Percentiles rank a stretch among this genome's conserved stretches.
Evolutionary conservation across 2,329 filamentous ascomycete genomes (phyloP).

Genomic region (Aureobasidium sp.): DNA sequence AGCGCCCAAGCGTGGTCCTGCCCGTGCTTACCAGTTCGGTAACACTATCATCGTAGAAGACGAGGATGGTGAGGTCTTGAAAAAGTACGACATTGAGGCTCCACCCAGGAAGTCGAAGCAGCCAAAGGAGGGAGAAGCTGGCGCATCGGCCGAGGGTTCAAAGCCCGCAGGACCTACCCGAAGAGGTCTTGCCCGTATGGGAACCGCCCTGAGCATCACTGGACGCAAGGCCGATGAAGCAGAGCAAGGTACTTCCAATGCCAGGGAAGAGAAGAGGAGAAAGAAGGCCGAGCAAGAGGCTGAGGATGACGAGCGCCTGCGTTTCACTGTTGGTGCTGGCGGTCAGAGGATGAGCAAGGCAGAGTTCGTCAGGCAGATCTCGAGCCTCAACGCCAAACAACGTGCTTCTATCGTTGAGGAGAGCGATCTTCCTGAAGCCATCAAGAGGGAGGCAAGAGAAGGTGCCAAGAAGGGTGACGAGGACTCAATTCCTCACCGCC

Average conservation of each 20-base stretch:
- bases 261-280: slow-evolving; percentile 15
- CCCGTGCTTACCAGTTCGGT: slow-evolving; percentile 77
- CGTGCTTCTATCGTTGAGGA: slow-evolving; percentile 42
- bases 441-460: slow-evolving; percentile 38
- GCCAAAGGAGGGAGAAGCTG: slow-evolving; percentile 24
- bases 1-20: slow-evolving; percentile 51
- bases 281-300: slow-evolving; percentile 27
- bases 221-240: slow-evolving; percentile 24
- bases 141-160: slow-evolving; percentile 14
- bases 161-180: slow-evolving; percentile 29
- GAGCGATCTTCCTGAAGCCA: slow-evolving; percentile 37
- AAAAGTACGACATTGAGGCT: slow-evolving; percentile 66
- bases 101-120: slow-evolving; percentile 40
- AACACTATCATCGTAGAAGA: slow-evolving; percentile 88
- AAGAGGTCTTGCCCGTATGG: slow-evolving; percentile 43
- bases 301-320: slow-evolving; percentile 62
- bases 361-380: slow-evolving; percentile 68
- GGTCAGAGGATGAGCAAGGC: slow-evolving; percentile 69
- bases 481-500: slow-evolving; percentile 16
- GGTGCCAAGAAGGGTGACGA: slow-evolving; percentile 24
- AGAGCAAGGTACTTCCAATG: slow-evolving; percentile 19
- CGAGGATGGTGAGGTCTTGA: slow-evolving; percentile 76
- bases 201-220: slow-evolving; percentile 42
- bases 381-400: slow-evolving; percentile 59
- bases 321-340: slow-evolving; percentile 67